Conservation (phyloP, 768 basidiomycete species). For the Aureoboletus auriporus region DNA sequence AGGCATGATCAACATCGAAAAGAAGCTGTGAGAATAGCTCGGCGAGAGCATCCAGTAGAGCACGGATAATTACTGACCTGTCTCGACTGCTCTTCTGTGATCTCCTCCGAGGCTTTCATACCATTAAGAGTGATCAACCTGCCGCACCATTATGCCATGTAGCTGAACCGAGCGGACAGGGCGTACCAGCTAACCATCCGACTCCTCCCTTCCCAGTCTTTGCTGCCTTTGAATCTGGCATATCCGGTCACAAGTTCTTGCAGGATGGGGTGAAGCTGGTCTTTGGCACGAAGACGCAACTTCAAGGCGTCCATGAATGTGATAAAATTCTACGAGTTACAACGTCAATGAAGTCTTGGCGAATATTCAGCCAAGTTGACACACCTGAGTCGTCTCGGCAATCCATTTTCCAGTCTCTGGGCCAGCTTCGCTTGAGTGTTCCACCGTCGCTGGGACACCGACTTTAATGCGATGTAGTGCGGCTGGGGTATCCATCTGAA, state of each 20-base stretch:
- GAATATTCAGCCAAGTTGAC: constrained; percentile 1
- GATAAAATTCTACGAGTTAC: constrained; percentile 76
- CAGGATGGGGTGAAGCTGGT: constrained; percentile 90
- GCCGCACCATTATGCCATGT: not conserved
- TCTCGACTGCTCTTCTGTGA: constrained; percentile 90
- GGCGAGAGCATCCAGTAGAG: not conserved
- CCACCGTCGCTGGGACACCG: constrained; percentile 94
- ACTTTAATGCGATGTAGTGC: constrained; percentile 87
- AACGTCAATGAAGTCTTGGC: not conserved
- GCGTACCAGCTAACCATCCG: constrained; percentile 85
- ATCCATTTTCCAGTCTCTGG: constrained; percentile 96
- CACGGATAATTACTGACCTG: constrained; percentile 50
- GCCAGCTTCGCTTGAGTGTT: constrained; percentile 90
- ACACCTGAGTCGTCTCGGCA: constrained; percentile 93
- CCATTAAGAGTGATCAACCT: constrained; percentile 96
- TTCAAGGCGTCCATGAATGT: constrained; percentile 98
- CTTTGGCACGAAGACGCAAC: constrained; percentile 90
- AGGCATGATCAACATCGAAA: constrained; percentile 97
- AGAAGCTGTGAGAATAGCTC: constrained; percentile 51
- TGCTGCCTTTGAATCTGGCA: constrained; percentile 90
- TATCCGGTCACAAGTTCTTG: constrained; percentile 96
- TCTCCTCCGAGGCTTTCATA: constrained; percentile 96
- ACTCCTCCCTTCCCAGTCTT: constrained; percentile 94
- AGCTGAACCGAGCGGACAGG: not conserved
- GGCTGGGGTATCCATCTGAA: constrained; percentile 90